Evolutionary conservation across 2,329 filamentous ascomycete genomes (phyloP).

Genomic region (Phyllosticta paracitricarpa): DNA sequence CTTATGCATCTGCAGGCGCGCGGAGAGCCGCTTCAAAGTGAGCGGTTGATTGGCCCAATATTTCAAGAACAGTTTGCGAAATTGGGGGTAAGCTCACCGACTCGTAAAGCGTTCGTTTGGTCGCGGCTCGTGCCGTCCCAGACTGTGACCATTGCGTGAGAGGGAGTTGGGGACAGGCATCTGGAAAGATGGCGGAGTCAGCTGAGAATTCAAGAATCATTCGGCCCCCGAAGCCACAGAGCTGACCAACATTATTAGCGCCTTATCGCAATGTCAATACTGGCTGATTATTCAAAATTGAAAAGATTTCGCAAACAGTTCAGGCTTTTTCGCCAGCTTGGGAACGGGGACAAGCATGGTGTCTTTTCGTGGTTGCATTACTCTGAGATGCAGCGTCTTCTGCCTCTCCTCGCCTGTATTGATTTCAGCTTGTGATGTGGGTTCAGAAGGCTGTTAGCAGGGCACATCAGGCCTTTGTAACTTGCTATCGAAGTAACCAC

Average conservation of each 20-base stretch:
- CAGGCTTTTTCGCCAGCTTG: neutral
- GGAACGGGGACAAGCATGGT: neutral
- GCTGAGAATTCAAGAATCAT: neutral
- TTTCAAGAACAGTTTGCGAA: neutral
- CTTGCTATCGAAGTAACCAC: neutral
- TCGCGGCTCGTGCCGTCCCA: neutral
- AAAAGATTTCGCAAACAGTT: neutral
- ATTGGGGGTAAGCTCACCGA: neutral
- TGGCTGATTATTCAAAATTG: neutral
- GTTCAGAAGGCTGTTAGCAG: neutral
- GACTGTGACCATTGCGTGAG: neutral
- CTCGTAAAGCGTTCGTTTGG: neutral
- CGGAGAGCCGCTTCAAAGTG: neutral
- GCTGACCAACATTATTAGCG: neutral
- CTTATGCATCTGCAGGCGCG: neutral
- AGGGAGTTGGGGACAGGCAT: neutral
- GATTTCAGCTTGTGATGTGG: neutral
- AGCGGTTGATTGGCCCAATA: neutral
- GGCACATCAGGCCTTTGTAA: neutral
- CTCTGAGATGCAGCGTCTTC: neutral
- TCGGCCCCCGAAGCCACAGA: neutral
- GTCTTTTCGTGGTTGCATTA: neutral
- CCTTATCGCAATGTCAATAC: neutral
- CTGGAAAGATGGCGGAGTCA: neutral
- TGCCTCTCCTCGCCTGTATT: neutral